Percentiles rank a stretch among this genome's conserved stretches.
These are phyloP conservation scores for Neurospora sp. DNA, from an alignment of 495 filamentous ascomycete genomes.

Conservation along the genomic window DNA sequence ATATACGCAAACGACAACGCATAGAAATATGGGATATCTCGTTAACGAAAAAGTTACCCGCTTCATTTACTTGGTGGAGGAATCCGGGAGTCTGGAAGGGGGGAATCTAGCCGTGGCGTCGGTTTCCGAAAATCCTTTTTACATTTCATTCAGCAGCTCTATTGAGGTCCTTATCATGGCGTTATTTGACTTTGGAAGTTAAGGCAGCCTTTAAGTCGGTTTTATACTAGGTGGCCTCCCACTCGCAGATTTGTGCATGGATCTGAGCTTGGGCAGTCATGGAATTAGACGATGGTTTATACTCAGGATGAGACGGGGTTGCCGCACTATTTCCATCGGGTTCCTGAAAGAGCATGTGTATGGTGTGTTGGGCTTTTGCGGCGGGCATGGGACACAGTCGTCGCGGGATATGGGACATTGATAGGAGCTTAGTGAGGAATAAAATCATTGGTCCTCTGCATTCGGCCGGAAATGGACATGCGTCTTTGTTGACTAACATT, in stretches of 20 bases:
- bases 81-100: neutral
- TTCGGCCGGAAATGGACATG: neutral
- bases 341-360: neutral
- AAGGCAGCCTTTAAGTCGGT: neutral
- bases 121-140: neutral
- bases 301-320: neutral
- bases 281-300: neutral
- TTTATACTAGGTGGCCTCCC: neutral
- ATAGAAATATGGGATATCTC: neutral
- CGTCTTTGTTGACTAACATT: neutral
- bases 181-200: constrained; percentile 1
- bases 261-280: neutral
- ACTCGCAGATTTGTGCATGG: neutral
- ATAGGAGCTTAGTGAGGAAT: neutral
- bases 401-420: neutral
- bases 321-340: neutral
- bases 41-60: neutral
- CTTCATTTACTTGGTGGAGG: neutral
- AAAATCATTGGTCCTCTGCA: neutral
- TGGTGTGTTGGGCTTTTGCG: neutral
- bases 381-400: neutral
- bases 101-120: neutral
- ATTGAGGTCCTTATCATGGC: constrained; percentile 1
- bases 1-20: neutral
- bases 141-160: neutral